phyloP scores from a whole-genome alignment of 371 early-diverging fungal genomes.

The Polyrhizophydium stewartii region DNA sequence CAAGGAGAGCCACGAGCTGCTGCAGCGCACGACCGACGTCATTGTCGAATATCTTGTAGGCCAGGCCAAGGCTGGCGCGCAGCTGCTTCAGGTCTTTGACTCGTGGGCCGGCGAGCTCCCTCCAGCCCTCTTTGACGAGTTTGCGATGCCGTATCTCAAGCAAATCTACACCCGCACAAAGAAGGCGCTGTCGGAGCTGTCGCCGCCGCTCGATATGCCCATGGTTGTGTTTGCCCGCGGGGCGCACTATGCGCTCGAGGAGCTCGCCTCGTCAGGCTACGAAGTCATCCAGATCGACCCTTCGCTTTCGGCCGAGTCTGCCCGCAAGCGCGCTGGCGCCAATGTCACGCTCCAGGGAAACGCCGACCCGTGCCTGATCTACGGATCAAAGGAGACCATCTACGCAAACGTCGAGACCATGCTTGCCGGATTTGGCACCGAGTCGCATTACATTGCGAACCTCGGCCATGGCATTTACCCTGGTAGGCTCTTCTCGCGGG shows the following conservation, averaged over 20 bases:
- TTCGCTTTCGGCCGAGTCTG: constrained; percentile 77
- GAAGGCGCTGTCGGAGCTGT: constrained; percentile 38
- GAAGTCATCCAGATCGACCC: constrained; percentile 89
- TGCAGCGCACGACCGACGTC: constrained; percentile 78
- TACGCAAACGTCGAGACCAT: constrained; percentile 68
- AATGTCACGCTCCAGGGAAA: constrained; percentile 86
- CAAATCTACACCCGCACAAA: constrained; percentile 78
- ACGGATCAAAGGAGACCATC: constrained; percentile 72
- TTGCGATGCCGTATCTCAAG: constrained; percentile 81
- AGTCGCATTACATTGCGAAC: constrained; percentile 81
- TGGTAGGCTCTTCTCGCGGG: constrained; percentile 16
- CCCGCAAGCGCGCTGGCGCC: constrained; percentile 28
- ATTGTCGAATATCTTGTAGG: constrained; percentile 81
- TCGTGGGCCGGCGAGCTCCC: constrained; percentile 93
- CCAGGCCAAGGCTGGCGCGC: constrained; percentile 97
- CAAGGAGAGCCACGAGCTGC: constrained; percentile 71
- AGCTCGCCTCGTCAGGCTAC: constrained; percentile 59
- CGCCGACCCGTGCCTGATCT: constrained; percentile 85
- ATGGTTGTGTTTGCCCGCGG: constrained; percentile 91
- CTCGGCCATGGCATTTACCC: constrained; percentile 91
- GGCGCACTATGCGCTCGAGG: constrained; percentile 73
- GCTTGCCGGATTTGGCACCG: constrained; percentile 76
- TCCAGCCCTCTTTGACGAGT: constrained; percentile 73
- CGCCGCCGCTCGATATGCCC: constrained; percentile 53
- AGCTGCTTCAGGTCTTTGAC: constrained; percentile 95